A percentile compares a stretch with the other conserved stretches of the same genome.
phyloP scores from a whole-genome alignment of 768 basidiomycete genomes.

The Hericium coralloides region DNA sequence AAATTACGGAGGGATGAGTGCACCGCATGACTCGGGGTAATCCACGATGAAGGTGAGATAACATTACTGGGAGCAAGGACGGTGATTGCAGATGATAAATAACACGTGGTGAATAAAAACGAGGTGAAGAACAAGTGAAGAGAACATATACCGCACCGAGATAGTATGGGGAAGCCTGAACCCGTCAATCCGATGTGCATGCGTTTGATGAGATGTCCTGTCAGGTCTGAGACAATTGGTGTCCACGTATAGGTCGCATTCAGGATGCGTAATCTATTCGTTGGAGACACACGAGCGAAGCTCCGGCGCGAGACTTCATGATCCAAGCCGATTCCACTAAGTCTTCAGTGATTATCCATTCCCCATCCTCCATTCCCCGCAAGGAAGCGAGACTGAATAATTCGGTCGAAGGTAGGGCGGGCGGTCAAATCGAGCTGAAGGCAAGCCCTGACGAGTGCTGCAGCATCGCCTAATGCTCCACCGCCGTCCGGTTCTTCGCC shows the following conservation, averaged over 20 bases:
- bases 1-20: not conserved
- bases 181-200: not conserved
- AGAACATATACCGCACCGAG: not conserved
- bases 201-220: not conserved
- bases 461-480: conserved; percentile 76
- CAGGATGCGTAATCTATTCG: not conserved
- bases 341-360: conserved; percentile 16
- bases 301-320: not conserved
- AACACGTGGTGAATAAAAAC: not conserved
- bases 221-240: too few species aligned
- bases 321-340: not conserved
- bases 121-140: not conserved
- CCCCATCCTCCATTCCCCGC: conserved; percentile 73
- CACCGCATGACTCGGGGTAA: not conserved
- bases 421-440: conserved; percentile 68
- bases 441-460: conserved; percentile 76
- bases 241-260: too few species aligned
- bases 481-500: conserved; percentile 80
- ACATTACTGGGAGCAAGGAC: not conserved
- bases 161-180: not conserved
- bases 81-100: not conserved
- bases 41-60: not conserved
- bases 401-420: conserved; percentile 80
- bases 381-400: conserved; percentile 76
- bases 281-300: not conserved